phyloP scores from a whole-genome alignment of 805 yeast genomes.

The Yarrowia sp. region DNA sequence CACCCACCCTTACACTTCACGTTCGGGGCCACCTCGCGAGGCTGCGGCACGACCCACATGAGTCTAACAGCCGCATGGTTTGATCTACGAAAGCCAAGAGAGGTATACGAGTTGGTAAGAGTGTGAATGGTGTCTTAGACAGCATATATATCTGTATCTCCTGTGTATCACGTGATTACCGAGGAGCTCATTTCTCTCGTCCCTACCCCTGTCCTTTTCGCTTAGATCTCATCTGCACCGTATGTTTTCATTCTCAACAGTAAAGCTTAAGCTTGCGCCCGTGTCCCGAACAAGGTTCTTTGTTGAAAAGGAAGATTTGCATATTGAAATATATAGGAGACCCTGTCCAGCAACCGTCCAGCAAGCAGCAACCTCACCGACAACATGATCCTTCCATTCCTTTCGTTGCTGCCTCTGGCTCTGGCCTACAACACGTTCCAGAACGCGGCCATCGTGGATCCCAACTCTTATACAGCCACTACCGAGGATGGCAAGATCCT shows the following conservation, averaged over 20 bases:
- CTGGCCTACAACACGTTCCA: constrained; percentile 2
- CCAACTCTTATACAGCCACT: neutral
- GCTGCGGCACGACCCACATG: neutral
- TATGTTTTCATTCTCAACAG: neutral
- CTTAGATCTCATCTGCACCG: neutral
- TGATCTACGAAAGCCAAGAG: neutral
- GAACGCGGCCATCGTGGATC: neutral
- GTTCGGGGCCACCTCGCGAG: no score
- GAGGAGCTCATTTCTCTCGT: no score
- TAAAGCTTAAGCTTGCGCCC: neutral
- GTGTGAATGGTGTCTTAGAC: neutral
- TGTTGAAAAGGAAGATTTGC: no score
- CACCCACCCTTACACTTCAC: no score
- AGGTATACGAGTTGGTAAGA: neutral
- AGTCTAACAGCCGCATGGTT: constrained; percentile 12
- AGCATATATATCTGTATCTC: neutral
- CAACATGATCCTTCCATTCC: neutral
- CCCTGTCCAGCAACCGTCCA: no score
- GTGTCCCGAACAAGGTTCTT: no score
- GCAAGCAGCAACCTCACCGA: no score
- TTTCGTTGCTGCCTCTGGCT: neutral
- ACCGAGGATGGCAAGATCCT: neutral
- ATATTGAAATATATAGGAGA: neutral
- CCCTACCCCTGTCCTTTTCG: neutral
- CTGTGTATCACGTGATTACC: no score